These are phyloP conservation scores for Ploettnerulaceae sp. DNA, from an alignment of 2,329 filamentous ascomycete genomes.

Conservation along the genomic window DNA sequence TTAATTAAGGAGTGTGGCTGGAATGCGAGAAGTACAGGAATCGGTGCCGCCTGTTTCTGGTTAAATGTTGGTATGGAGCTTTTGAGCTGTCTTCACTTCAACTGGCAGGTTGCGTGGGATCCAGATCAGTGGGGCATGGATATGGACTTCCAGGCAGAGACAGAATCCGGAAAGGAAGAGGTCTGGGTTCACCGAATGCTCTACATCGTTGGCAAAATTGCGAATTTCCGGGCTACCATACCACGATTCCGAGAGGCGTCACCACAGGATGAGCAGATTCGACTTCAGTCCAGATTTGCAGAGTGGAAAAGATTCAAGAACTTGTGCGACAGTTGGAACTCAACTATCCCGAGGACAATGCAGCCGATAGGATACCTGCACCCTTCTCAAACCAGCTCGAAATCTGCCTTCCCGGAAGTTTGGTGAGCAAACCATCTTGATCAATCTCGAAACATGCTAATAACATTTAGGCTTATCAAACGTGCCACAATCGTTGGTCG, in stretches of 20 bases:
- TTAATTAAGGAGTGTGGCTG: conserved; percentile 87
- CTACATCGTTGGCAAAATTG: conserved; percentile 81
- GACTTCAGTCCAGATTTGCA: conserved; percentile 58
- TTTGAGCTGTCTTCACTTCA: conserved; percentile 80
- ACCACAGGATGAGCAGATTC: conserved; percentile 58
- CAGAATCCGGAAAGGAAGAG: conserved; percentile 64
- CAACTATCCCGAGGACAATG: conserved; percentile 77
- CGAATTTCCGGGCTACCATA: conserved; percentile 74
- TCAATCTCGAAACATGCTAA: conserved; percentile 23
- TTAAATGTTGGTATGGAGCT: conserved; percentile 87
- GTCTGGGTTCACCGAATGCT: conserved; percentile 85
- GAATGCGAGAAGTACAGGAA: conserved; percentile 72
- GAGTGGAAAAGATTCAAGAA: conserved; percentile 78
- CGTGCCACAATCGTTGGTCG: conserved; percentile 74
- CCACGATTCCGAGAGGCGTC: conserved; percentile 55
- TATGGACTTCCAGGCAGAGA: conserved; percentile 60
- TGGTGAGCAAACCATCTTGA: conserved; percentile 52
- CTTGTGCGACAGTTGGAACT: conserved; percentile 81
- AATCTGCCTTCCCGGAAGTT: conserved; percentile 78
- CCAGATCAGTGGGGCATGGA: conserved; percentile 87
- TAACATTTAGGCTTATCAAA: conserved; percentile 66
- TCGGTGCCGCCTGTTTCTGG: conserved; percentile 91
- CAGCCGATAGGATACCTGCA: conserved; percentile 75
- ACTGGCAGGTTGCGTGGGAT: conserved; percentile 83
- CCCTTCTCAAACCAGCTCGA: conserved; percentile 59